Evolutionary conservation across 2,329 filamentous ascomycete genomes (phyloP).

Genomic region (Colletotrichum chlorophyti): DNA sequence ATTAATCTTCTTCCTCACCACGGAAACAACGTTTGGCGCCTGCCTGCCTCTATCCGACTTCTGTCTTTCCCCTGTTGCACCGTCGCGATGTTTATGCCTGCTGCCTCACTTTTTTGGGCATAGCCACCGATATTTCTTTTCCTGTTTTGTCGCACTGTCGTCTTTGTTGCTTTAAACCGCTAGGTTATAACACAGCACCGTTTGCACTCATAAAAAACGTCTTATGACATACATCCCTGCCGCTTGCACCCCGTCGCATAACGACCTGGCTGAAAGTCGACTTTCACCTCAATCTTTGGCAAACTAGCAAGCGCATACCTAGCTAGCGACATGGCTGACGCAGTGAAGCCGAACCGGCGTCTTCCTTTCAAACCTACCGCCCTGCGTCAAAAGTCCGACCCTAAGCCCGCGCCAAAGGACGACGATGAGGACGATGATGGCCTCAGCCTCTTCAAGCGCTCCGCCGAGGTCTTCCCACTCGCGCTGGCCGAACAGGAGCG

Average conservation of each 20-base stretch:
- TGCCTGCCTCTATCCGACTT: background rate
- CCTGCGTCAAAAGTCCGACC: slow-evolving; percentile 40
- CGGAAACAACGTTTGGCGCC: slow-evolving; percentile 8
- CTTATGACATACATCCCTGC: background rate
- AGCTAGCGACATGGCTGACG: slow-evolving; percentile 16
- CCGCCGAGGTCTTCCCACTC: slow-evolving; percentile 55
- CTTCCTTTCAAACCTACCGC: slow-evolving; percentile 59
- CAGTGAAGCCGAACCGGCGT: slow-evolving; percentile 40
- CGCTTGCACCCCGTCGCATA: background rate
- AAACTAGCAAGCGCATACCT: background rate
- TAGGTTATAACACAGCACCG: background rate
- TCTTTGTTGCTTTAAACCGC: background rate
- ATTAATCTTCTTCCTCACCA: slow-evolving; percentile 22
- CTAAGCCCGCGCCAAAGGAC: slow-evolving; percentile 32
- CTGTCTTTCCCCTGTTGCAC: slow-evolving; percentile 1
- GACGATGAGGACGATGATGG: slow-evolving; percentile 42
- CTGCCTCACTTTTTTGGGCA: slow-evolving; percentile 4
- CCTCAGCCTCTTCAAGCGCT: slow-evolving; percentile 57
- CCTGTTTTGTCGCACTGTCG: background rate
- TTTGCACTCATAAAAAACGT: background rate
- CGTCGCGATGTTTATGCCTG: slow-evolving; percentile 11
- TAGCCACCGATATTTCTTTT: slow-evolving; percentile 7
- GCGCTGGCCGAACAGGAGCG: slow-evolving; percentile 48
- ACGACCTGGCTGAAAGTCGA: background rate
- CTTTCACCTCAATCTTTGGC: too few relatives aligned